Conservation (phyloP, 352 stramenopile species). For the Phytophthora foliorum region DNA sequence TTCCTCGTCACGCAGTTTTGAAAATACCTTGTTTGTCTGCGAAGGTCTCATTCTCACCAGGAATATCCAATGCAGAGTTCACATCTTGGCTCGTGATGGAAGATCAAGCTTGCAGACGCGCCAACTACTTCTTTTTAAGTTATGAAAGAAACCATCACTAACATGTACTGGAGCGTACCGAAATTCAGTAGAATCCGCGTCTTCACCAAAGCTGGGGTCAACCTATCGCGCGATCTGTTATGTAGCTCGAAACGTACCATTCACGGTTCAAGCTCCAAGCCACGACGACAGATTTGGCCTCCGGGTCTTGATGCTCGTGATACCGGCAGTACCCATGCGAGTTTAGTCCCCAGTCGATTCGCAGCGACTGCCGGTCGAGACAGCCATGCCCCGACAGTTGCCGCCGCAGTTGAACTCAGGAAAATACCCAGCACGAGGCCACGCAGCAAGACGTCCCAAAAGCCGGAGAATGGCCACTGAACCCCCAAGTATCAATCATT, state of each 20-base stretch:
- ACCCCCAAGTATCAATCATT: too few species aligned
- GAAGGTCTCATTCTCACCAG: too few species aligned
- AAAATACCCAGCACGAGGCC: not conserved
- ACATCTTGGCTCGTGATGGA: too few species aligned
- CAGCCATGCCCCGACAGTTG: not conserved
- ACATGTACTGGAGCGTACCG: too few species aligned
- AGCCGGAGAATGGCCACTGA: too few species aligned
- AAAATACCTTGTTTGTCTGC: not conserved
- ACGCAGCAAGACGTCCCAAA: not conserved
- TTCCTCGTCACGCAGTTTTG: not conserved
- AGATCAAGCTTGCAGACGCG: too few species aligned
- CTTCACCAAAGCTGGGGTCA: too few species aligned
- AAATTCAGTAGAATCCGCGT: too few species aligned
- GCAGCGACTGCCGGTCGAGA: conserved; percentile 1
- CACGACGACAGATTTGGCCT: not conserved
- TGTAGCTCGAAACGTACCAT: too few species aligned
- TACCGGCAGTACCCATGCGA: conserved; percentile 19
- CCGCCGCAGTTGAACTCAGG: not conserved
- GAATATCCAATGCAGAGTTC: not conserved
- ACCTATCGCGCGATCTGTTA: too few species aligned
- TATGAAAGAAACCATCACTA: too few species aligned
- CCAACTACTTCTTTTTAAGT: too few species aligned
- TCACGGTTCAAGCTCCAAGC: not conserved
- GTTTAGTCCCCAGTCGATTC: not conserved
- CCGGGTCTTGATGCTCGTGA: conserved; percentile 3